Evolutionary conservation across 2,329 filamentous ascomycete genomes (phyloP), one percentile per base, ranked within the genome.

Genomic region (Neonectria magnoliae): DNA sequence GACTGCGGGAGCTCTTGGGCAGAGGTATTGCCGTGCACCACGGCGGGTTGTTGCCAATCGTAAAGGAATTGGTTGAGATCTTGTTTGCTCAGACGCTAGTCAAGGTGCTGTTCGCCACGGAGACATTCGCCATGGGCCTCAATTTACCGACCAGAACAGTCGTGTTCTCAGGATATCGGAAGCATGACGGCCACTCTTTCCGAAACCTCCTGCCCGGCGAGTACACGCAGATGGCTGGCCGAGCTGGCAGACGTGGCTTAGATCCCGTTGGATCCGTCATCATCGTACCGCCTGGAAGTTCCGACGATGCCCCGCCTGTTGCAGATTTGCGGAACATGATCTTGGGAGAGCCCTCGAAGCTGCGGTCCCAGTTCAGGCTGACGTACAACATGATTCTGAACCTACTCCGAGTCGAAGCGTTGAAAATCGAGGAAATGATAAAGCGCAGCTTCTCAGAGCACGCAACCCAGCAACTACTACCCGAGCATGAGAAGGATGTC

Each of bases 361-460:
- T 99, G 53, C 89, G 94, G 51, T 98, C 95, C 7, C 96, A 99
- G 76, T 99, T 99, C 84, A 89, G 96, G 65, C 84, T 99, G 52
- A 99, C 97, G 0, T 99, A 99, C 84, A 99, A 98, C 81, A 99
- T 99, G 96, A 99, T 99, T 65, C 83, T 99, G 31, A 99, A 98
- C 75, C 84, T 99, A 33, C 84, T 99, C 53, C 91, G 96, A 38
- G 96, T 99, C 2, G 96, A 99, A 79, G 96, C 96, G 2, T 82
- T 99, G 69, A 98, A 98, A 82, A 98, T 99, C 72, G 96, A 99
- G 78, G 96, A 99, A 80, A 99, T 99, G 96, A 99, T 99, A 83
- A 99, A 99, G 85, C 91, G 96, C 70, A 98, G 94, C 78, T 99
- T 99, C 84, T 98, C 95, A 57, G 96, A 99, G 79, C 96, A 99